These are phyloP conservation scores for Solanum paucissectum DNA, from an alignment of 257 asterid species.

Conservation along the genomic window DNA sequence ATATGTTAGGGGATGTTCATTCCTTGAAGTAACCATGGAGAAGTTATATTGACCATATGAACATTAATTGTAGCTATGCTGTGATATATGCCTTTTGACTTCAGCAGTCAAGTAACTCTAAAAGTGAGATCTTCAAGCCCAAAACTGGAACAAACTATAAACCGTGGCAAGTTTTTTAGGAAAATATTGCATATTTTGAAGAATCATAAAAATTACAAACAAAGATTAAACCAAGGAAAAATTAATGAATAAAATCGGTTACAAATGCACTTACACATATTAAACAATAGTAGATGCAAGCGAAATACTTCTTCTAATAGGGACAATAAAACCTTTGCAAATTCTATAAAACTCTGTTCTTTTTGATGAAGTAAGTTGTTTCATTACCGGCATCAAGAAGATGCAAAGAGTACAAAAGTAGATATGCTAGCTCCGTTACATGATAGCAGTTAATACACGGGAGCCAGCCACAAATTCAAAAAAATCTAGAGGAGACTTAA, in stretches of 20 bases:
- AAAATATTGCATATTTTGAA: neutral
- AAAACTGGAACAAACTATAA: neutral
- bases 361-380: too few relatives aligned
- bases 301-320: neutral
- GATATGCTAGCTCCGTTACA: too few relatives aligned
- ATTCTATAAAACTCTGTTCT: neutral
- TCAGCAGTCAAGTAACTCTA: neutral
- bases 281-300: neutral
- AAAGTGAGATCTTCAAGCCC: neutral
- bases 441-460: too few relatives aligned
- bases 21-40: neutral
- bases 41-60: neutral
- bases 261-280: neutral
- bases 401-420: too few relatives aligned
- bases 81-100: neutral
- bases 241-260: neutral
- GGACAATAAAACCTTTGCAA: neutral
- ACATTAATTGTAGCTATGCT: neutral
- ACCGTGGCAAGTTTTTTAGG: neutral
- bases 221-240: neutral
- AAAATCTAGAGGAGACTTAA: too few relatives aligned
- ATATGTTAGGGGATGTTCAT: neutral
- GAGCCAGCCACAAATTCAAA: too few relatives aligned
- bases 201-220: neutral
- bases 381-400: too few relatives aligned